Conservation (phyloP, 371 early-diverging fungal genomes). For the Mortierella polycephala region DNA sequence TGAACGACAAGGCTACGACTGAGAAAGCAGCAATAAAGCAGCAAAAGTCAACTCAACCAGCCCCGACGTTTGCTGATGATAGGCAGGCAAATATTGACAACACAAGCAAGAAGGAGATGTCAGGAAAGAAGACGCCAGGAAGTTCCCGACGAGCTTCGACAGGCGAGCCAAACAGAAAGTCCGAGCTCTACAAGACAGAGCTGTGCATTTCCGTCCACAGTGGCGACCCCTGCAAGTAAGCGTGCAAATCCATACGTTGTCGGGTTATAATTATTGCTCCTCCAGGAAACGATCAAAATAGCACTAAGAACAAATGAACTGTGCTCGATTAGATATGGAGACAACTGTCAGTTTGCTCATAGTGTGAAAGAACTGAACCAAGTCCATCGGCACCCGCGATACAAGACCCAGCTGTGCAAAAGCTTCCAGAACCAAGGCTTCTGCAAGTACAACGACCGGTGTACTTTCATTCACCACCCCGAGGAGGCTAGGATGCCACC, state of each 20-base stretch:
- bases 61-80: not conserved
- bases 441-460: conserved; percentile 95
- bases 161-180: conserved; percentile 62
- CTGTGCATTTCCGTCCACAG: conserved; percentile 93
- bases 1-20: not conserved
- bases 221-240: conserved; percentile 86
- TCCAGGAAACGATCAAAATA: not conserved
- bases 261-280: not conserved
- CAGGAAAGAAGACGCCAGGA: not conserved
- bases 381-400: conserved; percentile 91
- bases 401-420: conserved; percentile 93
- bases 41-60: not conserved
- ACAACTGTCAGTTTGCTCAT: conserved; percentile 98
- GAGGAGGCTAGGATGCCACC: conserved; percentile 28
- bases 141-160: conserved; percentile 11
- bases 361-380: conserved; percentile 80
- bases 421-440: conserved; percentile 90
- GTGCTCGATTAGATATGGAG: conserved; percentile 73
- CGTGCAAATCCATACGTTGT: not conserved
- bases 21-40: not conserved
- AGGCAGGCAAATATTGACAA: not conserved
- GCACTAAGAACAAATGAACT: not conserved
- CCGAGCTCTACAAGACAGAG: conserved; percentile 95
- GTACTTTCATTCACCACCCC: conserved; percentile 92
- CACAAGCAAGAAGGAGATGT: not conserved